Evolutionary conservation across 805 yeast genomes (phyloP).

Genomic region (Yamadazyma akitaensis): DNA sequence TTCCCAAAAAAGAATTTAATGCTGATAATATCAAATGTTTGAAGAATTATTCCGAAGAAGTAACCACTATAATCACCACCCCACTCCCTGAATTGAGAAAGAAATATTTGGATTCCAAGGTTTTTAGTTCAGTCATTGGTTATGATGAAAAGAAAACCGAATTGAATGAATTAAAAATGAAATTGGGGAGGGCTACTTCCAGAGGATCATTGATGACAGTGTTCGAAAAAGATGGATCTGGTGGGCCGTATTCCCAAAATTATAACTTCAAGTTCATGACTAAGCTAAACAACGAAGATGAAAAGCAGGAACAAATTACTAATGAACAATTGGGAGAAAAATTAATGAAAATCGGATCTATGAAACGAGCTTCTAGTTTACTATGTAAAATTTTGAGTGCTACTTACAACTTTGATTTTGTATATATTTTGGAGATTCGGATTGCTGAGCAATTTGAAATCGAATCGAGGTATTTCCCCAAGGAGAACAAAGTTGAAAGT

Average conservation of each 20-base stretch:
- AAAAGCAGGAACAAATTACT: conserved; percentile 6
- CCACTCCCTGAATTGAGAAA: conserved; percentile 1
- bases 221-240: conserved; percentile 64
- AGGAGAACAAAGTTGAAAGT: conserved; percentile 39
- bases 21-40: conserved; percentile 33
- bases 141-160: conserved; percentile 18
- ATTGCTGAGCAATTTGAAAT: conserved; percentile 46
- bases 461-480: conserved; percentile 43
- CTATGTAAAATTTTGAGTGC: conserved; percentile 37
- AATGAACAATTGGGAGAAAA: conserved; percentile 34
- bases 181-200: conserved; percentile 59
- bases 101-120: conserved; percentile 4
- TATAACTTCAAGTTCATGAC: conserved; percentile 38
- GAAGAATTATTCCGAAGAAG: conserved; percentile 36
- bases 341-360: conserved; percentile 34
- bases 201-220: conserved; percentile 38
- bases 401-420: conserved; percentile 38
- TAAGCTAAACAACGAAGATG: conserved; percentile 12
- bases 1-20: conserved; percentile 35
- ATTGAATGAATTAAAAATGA: conserved; percentile 27
- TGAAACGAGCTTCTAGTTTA: conserved; percentile 41
- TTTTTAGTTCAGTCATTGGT: neutral
- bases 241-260: conserved; percentile 54
- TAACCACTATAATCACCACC: conserved; percentile 40
- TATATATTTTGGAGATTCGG: conserved; percentile 50